A percentile compares a stretch with the other conserved stretches of the same genome.
Evolutionary conservation across 805 yeast species (phyloP).

Genomic region (Pichia rugopelliculosa): DNA sequence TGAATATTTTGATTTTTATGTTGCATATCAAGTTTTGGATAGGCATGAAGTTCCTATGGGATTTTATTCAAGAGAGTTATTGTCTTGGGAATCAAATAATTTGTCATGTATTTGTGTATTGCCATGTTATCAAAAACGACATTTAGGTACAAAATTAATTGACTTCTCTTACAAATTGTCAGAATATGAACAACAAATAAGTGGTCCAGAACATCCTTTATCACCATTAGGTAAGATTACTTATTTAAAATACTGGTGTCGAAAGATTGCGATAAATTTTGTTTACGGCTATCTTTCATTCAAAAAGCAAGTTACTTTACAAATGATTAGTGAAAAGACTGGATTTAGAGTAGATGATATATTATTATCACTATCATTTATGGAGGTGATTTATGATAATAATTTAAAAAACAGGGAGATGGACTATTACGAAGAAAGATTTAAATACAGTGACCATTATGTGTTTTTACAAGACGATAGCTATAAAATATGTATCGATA

Average conservation of each 20-base stretch:
- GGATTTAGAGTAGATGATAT: slow-evolving; percentile 62
- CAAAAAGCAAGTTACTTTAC: slow-evolving; percentile 33
- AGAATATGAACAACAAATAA: slow-evolving; percentile 48
- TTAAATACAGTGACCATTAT: slow-evolving; percentile 12
- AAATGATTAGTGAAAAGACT: slow-evolving; percentile 45
- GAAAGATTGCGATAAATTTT: slow-evolving; percentile 38
- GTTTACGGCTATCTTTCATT: slow-evolving; percentile 33
- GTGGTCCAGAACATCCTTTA: slow-evolving; percentile 91
- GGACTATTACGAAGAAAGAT: slow-evolving; percentile 23
- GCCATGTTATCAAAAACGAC: slow-evolving; percentile 83
- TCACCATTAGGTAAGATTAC: slow-evolving; percentile 73
- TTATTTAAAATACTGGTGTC: slow-evolving; percentile 72
- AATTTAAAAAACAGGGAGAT: slow-evolving; percentile 20
- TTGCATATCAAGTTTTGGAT: slow-evolving; percentile 48
- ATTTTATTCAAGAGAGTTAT: slow-evolving; percentile 80
- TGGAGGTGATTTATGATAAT: slow-evolving; percentile 36
- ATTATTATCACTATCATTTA: slow-evolving; percentile 47
- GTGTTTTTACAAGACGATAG: slow-evolving; percentile 20
- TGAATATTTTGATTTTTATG: slow-evolving; percentile 73
- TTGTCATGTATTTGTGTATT: slow-evolving; percentile 86
- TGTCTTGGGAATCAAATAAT: slow-evolving; percentile 75
- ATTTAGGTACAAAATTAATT: slow-evolving; percentile 71
- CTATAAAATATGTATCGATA: slow-evolving; percentile 20
- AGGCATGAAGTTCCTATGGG: slow-evolving; percentile 62
- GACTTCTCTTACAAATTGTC: slow-evolving; percentile 80